phyloP scores from a whole-genome alignment of 2,329 filamentous ascomycete genomes.

The Aspergillus hortae region DNA sequence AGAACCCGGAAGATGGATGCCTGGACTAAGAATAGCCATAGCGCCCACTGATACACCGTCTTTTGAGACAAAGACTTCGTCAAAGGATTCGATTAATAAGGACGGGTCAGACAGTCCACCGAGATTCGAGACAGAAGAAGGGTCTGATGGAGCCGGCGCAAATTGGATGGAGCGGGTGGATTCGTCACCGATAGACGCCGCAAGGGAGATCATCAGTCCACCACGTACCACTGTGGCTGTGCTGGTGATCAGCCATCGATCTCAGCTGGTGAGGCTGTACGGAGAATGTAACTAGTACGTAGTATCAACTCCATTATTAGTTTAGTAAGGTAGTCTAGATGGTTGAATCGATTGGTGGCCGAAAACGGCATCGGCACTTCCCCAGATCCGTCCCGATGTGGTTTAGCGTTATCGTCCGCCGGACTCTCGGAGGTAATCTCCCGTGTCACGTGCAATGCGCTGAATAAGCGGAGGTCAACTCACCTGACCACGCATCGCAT shows the following conservation, averaged over 20 bases:
- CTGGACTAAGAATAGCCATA: neutral
- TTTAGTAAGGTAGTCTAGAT: neutral
- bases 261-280: neutral
- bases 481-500: neutral
- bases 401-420: conserved; percentile 1
- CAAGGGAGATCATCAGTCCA: neutral
- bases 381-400: neutral
- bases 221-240: neutral
- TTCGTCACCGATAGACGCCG: neutral
- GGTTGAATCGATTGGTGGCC: neutral
- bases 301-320: no score
- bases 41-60: no score
- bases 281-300: no score
- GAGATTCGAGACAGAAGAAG: neutral
- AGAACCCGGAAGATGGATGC: neutral
- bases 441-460: conserved; percentile 10
- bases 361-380: conserved; percentile 5
- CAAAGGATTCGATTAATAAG: neutral
- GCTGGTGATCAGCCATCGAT: neutral
- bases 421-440: conserved; percentile 8
- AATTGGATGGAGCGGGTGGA: conserved; percentile 10
- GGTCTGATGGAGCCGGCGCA: conserved; percentile 6
- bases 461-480: neutral
- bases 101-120: neutral
- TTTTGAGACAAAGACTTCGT: neutral